Base-by-base conservation (phyloP, 495 filamentous ascomycete species). In the Aspergillus cristatus region DNA sequence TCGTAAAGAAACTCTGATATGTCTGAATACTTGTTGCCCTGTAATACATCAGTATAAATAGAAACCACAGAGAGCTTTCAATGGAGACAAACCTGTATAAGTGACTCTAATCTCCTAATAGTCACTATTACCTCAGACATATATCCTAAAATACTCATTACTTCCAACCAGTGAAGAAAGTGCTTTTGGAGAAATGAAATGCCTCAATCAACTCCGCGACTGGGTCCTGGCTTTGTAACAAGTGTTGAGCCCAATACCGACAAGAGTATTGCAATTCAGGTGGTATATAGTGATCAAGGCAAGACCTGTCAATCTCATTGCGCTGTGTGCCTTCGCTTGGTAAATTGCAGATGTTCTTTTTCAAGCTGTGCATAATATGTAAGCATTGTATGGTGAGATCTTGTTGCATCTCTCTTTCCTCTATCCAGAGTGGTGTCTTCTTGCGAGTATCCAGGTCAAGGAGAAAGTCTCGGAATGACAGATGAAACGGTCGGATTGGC, bases 311-410 rank as follows among this genome's bases (percentile, higher is more conserved):
- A 14, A 68, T 48, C 2, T 60, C 45, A 0, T 0, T 38, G 14
- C 40, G 32, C 14, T 42, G 32, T 31, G 33, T 50, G 28, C 60
- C 54, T 24, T 51, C 45, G 15, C 39, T 37, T 41, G 24, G 18
- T 1, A 67, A 41, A 13, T 47, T 40, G 39, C 62, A 71, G 1
- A 74, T 70, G 42, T 74, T 49, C 28, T 55, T 31, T 15, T 48
- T 36, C 1, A 70, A 45, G 3, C 28, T 39, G n/a, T 7, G 25
- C 18, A 12, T 46, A 48, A 53, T 64, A 63, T 3, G 54, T 17
- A 16, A 42, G 2, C 38, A 71, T n/a, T n/a, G n/a, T n/a, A n/a
- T n/a, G n/a, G 52, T 42, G 54, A 71, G 0, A 17, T 0, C 10
- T 1, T 8, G 35, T 33, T 2, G 4, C 34, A 0, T 38, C 7